Percentiles rank a stretch among this genome's conserved stretches.
These are phyloP conservation scores for Melastoma malabathricum DNA, from an alignment of 345 rosid genomes.

Conservation along the genomic window DNA sequence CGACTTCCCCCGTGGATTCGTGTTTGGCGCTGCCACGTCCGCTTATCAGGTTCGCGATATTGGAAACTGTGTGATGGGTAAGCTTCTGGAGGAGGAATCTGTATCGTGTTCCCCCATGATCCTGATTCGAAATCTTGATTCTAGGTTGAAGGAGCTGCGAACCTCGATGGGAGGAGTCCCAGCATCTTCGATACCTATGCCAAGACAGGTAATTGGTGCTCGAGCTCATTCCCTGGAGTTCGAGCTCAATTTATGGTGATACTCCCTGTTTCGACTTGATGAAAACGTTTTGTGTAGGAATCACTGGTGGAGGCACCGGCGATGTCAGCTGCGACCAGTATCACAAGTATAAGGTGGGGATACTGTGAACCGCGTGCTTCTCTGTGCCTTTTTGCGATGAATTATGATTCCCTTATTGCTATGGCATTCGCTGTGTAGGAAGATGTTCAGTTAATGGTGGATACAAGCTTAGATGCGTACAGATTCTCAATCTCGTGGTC, in stretches of 20 bases:
- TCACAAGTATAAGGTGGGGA: conserved; percentile 46
- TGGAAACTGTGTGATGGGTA: background rate
- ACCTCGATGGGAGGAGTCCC: too few relatives aligned
- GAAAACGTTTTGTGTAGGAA: background rate
- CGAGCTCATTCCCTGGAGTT: too few relatives aligned
- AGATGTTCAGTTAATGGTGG: conserved; percentile 20
- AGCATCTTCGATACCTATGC: too few relatives aligned
- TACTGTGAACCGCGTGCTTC: background rate
- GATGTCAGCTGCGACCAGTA: conserved; percentile 41
- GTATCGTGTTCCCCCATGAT: too few relatives aligned
- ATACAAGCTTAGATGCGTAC: conserved; percentile 15
- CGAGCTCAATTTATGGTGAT: too few relatives aligned
- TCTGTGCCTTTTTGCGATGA: background rate
- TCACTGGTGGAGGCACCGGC: conserved; percentile 18
- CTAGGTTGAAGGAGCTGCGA: too few relatives aligned
- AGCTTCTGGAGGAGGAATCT: too few relatives aligned
- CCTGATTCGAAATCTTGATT: background rate
- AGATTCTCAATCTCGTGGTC: conserved; percentile 25
- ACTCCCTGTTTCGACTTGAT: too few relatives aligned
- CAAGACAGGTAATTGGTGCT: too few relatives aligned
- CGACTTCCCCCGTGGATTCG: conserved; percentile 17
- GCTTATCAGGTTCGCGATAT: conserved; percentile 16
- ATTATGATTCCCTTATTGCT: background rate
- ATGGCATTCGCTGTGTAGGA: conserved; percentile 8
- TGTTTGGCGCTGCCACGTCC: conserved; percentile 16